Evolutionary conservation across 345 rosid genomes (phyloP), one percentile per base, ranked within the genome.

Genomic region (Cardiospermum halicacabum): DNA sequence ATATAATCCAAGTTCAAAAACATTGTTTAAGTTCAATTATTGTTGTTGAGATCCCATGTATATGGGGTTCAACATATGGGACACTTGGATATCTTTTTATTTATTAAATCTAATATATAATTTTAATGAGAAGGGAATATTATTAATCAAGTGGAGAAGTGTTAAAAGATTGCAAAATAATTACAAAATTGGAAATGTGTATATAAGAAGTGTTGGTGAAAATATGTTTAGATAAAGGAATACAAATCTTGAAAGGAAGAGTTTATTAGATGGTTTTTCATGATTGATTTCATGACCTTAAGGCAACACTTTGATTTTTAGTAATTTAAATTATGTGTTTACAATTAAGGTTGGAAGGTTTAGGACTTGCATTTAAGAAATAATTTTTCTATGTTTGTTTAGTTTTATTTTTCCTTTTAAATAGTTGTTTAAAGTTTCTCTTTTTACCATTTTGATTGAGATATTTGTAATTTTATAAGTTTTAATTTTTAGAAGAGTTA

Each of bases 171-270:
- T 13, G 8, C 10, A n/a, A 16, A 16, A n/a, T 34, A 34, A 34
- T 11, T 26, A 31, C 6, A 10, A 49, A 50, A 18, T 11, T 11
- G 16, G 10, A 4, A 30, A 8, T 31, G 7, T 12, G n/a, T n/a
- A 18, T 25, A 12, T n/a, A 54, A 54, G 58, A 32, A 27, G 15
- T 21, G 65, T 47, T 5, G 40, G 49, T 39, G 12, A 15, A 9
- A 2, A 13, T 7, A 27, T 16, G n/a, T n/a, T n/a, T n/a, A n/a
- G n/a, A n/a, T 0, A 62, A 47, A 31, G 30, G 31, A 59, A 60
- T 26, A 43, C 56, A 53, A 71, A 59, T 42, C 70, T 60, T 71
- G 66, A 56, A 59, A 71, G 75, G 69, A 18, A 71, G 55, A 60
- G 40, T 5, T 54, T n/a, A 48, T n/a, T n/a, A n/a, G n/a, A n/a